Evolutionary conservation across 1,284 basidiomycete species (phyloP), one percentile per base, ranked within the genome.

Genomic region (Amylostereum areolatum): DNA sequence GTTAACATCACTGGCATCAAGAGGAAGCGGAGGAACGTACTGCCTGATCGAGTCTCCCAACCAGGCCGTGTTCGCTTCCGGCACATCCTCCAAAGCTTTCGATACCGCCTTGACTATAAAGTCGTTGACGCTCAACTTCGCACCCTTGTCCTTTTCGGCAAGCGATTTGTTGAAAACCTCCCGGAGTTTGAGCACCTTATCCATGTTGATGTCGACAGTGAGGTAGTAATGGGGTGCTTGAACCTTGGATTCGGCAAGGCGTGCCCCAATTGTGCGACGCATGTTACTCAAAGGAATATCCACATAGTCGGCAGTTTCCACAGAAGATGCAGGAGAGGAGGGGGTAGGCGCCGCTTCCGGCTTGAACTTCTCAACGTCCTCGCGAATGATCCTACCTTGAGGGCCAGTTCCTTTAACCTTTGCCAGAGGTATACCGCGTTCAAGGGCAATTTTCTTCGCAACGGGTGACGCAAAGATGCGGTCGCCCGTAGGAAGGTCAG

Each of bases 21-120:
- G 36, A 30, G 39, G 30, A 29, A 46, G 31, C 29, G 12, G 44
- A 27, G 43, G 48, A 4, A 74, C 90, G 66, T 68, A 94, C 92
- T 92, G 90, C 68, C 96, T 77, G 67, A 99, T 97, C 50, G 85
- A 81, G 61, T 99, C 97, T 59, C 95, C 96, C 59, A 97, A 71
- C 96, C 96, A 99, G 18, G 94, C 92, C 48, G 94, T 92, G 77
- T 99, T 99, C 57, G 88, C 95, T 68, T 99, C 97, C 48, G 97
- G 97, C 31, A 99, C 96, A 65, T 99, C 95, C 48, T 80, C 78
- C 50, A 98, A 79, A 3, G 97, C 96, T 57, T 93, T 87, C 7
- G 88, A 84, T 41, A 89, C 84, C 5, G 93, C 97, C 75, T 99
- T 99, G 67, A 98, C 84, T 62, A 99, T 84, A 66, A 99, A 99